Percentiles rank a stretch among this genome's conserved stretches.
Conservation (phyloP, 139 green algal genomes). For the Chlamydomonas sp. region DNA sequence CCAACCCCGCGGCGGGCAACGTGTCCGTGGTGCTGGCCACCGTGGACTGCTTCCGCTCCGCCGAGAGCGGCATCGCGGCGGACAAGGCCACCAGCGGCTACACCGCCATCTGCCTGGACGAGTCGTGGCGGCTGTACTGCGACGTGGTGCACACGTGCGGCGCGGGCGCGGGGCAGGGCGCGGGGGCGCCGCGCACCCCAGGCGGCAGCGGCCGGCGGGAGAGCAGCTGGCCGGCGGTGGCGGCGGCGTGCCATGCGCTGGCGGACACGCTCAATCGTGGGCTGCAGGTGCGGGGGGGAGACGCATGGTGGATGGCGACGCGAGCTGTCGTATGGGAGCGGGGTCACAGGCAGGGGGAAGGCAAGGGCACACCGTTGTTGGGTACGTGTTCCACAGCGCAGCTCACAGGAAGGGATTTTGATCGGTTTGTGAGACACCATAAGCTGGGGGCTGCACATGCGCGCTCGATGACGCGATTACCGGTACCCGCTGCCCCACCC, state of each 20-base stretch:
- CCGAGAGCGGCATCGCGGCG: conserved; percentile 39
- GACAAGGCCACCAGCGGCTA: conserved; percentile 57
- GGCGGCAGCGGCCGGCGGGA: background rate
- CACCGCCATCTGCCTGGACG: conserved; percentile 56
- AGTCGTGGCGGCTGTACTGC: conserved; percentile 42
- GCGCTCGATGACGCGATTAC: background rate
- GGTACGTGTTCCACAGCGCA: no score
- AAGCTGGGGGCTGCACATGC: conserved; percentile 1
- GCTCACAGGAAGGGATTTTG: no score
- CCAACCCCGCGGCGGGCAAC: background rate
- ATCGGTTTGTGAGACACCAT: conserved; percentile 22
- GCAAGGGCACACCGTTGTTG: no score
- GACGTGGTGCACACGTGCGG: conserved; percentile 43
- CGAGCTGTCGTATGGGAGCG: no score
- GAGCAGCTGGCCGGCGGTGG: conserved; percentile 26
- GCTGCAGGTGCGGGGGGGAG: background rate
- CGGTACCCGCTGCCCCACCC: background rate
- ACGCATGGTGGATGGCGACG: no score
- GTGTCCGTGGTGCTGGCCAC: conserved; percentile 6
- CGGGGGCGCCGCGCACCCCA: background rate
- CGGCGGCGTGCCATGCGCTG: conserved; percentile 36
- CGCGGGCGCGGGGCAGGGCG: background rate
- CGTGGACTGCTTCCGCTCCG: conserved; percentile 39
- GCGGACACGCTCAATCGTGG: conserved; percentile 37
- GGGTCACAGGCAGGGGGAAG: no score